Base-by-base conservation (phyloP, 2,329 filamentous ascomycete species). In the Alternaria conjuncta region DNA sequence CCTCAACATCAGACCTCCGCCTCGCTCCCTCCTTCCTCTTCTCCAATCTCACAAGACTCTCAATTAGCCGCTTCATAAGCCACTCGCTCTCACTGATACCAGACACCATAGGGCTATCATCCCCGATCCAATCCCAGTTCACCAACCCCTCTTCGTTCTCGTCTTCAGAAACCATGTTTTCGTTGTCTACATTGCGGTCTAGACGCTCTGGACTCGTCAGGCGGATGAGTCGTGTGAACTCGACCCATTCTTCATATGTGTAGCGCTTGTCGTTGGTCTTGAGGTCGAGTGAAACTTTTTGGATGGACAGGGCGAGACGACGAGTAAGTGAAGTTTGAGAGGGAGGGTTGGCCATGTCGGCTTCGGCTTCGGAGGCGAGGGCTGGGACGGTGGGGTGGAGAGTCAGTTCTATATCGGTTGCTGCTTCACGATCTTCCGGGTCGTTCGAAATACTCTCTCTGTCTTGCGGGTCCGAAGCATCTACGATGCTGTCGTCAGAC, bases 211-310 rank as follows among this genome's bases (percentile, higher is more conserved):
- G 68, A 5, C 67, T 71, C 1, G 82, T 82, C 67, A 89, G 89
- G 3, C 86, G 83, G 41, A 97, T 92, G 30, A 97, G 84, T 21
- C 88, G 87, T 8, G 94, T 89, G 71, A 93, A 96, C 82, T 92
- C 92, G 0, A 91, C 91, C 94, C 94, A 97, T 75, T 97, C 91
- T 69, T 94, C 89, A 67, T 94, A 97, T 0, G 83, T 85, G 76
- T 97, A 97, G 57, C 85, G 86, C 59, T 89, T 89, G 3, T 87
- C 85, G 5, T 84, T 79, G 47, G 83, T 78, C 18, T 87, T 86
- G 32, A 92, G 82, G 73, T 96, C 88, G 51, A 86, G 82, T 2
- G 88, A 88, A 1, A 92, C 87, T 25, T 83, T 84, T 13, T 87
- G 84, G 60, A 97, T 96, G 67, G 92, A 90, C 32, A 88, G 85